These are phyloP conservation scores for Rhizoctonia solani DNA, from an alignment of 1,284 basidiomycete genomes.

Conservation along the genomic window DNA sequence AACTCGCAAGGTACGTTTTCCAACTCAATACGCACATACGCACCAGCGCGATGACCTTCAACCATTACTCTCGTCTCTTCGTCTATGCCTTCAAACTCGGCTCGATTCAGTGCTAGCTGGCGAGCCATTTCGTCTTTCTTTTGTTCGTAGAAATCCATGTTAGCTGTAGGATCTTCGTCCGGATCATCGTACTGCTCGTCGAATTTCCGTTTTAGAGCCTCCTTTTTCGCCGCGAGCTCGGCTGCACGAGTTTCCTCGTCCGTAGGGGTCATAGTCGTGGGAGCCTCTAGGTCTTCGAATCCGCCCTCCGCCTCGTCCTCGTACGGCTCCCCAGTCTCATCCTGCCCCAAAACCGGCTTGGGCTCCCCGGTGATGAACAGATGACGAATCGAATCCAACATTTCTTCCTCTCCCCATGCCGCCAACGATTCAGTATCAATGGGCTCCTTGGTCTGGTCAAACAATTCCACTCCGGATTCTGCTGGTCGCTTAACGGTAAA, in stretches of 20 bases:
- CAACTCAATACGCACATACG: constrained; percentile 94
- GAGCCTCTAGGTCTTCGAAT: constrained; percentile 53
- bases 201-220: constrained; percentile 90
- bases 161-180: constrained; percentile 57
- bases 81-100: constrained; percentile 85
- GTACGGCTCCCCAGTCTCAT: constrained; percentile 52
- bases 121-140: constrained; percentile 91
- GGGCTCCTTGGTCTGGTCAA: constrained; percentile 73
- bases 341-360: constrained; percentile 47
- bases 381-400: constrained; percentile 83
- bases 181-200: constrained; percentile 97
- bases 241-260: constrained; percentile 53
- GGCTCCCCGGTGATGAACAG: constrained; percentile 86
- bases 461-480: constrained; percentile 54
- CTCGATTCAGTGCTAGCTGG: constrained; percentile 82
- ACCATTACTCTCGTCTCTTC: constrained; percentile 78
- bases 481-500: constrained; percentile 59
- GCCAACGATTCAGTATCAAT: constrained; percentile 57
- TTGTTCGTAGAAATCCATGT: constrained; percentile 86
- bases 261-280: constrained; percentile 46
- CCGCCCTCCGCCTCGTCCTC: constrained; percentile 52
- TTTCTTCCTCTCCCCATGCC: constrained; percentile 82
- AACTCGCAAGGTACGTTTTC: constrained; percentile 86
- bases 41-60: constrained; percentile 88
- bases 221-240: constrained; percentile 84